Conservation (phyloP, 805 yeast species). For the Wickerhamiella alocasiicola region DNA sequence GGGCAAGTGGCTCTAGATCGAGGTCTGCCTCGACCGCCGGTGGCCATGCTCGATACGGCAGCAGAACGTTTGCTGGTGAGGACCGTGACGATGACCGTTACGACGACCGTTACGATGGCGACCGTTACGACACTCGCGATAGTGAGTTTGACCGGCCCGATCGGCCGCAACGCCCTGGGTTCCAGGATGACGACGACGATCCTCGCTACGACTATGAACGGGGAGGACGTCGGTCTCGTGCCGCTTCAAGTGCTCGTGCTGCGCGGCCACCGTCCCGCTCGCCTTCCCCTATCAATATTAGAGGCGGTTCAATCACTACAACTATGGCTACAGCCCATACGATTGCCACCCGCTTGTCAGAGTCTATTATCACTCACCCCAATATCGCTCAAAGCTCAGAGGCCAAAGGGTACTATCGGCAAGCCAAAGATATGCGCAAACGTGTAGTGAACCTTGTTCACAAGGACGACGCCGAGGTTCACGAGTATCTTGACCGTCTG, state of each 20-base stretch:
- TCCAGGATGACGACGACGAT: neutral
- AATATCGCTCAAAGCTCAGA: slow-evolving; percentile 44
- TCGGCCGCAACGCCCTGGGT: neutral
- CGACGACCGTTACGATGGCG: no score
- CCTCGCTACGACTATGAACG: neutral
- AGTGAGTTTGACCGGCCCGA: neutral
- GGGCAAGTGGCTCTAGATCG: neutral
- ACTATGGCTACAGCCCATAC: slow-evolving; percentile 39
- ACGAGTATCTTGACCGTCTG: slow-evolving; percentile 71
- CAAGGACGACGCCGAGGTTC: slow-evolving; percentile 55
- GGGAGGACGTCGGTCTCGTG: neutral
- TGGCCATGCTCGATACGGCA: neutral
- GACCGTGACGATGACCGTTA: neutral
- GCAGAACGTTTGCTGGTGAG: neutral
- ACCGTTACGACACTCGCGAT: neutral
- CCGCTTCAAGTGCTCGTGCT: neutral
- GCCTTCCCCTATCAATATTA: slow-evolving; percentile 17
- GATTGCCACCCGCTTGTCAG: slow-evolving; percentile 55
- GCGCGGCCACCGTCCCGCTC: slow-evolving; percentile 10
- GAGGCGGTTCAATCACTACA: slow-evolving; percentile 19
- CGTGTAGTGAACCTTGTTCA: slow-evolving; percentile 73
- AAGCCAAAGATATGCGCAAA: slow-evolving; percentile 67
- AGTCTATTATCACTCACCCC: slow-evolving; percentile 37
- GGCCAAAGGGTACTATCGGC: slow-evolving; percentile 44
- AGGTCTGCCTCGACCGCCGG: neutral